Evolutionary conservation across 768 basidiomycete genomes (phyloP), one percentile per base, ranked within the genome.

Genomic region (Tylopilus sp.): DNA sequence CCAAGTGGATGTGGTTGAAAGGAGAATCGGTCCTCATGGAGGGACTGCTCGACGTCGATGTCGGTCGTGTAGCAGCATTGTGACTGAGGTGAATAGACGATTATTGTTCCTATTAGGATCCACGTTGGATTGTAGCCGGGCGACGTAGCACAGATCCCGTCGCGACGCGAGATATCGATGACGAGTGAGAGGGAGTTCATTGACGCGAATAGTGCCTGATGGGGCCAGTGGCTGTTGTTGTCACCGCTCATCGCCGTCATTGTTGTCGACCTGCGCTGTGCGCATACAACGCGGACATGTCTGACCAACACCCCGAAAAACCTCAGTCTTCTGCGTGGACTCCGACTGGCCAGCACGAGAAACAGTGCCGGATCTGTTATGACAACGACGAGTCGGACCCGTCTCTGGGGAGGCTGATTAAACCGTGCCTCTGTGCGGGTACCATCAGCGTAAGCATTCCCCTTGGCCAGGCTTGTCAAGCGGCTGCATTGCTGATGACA

Each of bases 351-450:
- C 53, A 58, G 23, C 59, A 78, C 45, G 81, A 82, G 61, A 85
- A 79, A 60, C 86, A 88, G 63, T 94, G 92, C 62, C 78, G 92
- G 47, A 95, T 95, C 41, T 95, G 92, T 64, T 75, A 91, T 23
- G 86, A 87, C 35, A 84, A 87, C 4, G 67, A 71, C 11, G 78
- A 80, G 40, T 78, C 79, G 21, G 84, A 87, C 56, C 75, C 79
- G 22, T 56, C 67, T 28, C 71, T 86, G 36, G 92, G 92, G 3
- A 79, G 83, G 48, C 79, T 94, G 57, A 91, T 95, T 57, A 81
- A 85, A 26, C 92, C 92, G 6, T 75, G 74, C 63, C 71, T 79
- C 9, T 83, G 81, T 55, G 83, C 80, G 54, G 91, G 91, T 39
- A 85, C 85, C 20, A 88, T 92, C 53, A 86, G 83, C 53, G 80